Evolutionary conservation across 495 filamentous ascomycete genomes (phyloP), one percentile per base, ranked within the genome.

Genomic region (Penicillium ucsense): DNA sequence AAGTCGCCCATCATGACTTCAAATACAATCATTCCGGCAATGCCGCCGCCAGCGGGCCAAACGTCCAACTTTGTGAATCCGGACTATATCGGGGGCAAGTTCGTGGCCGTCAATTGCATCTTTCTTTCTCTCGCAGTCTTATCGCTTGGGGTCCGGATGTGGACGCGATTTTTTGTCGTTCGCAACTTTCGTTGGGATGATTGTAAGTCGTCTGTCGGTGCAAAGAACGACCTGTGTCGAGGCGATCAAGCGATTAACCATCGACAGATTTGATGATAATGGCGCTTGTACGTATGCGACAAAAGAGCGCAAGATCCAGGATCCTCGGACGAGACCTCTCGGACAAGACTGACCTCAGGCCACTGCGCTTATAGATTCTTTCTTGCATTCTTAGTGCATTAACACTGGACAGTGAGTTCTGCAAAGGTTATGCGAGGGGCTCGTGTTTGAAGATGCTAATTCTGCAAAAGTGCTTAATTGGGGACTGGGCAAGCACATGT

Each of bases 131-230:
- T 72, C 6, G 60, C 63, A 10, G 50, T 62, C 0, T 35, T 60
- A 37, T 54, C 61, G 6, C 39, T 71, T n/a, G 45, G 42, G 7
- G 47, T 72, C 12, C 52, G 70, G 8, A 55, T 57, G 37, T 74
- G 63, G 59, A 69, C 68, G 6, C 54, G 63, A 6, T 9, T 62
- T 4, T 63, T 61, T 32, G 52, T 70, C 29, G 60, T 65, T 53
- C 62, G 61, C 11, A 59, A 54, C 39, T 65, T 70, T 43, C 55
- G 59, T 7, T 61, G 50, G 53, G 68, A 71, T 57, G 70, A 72
- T 49, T 66, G 70, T 69, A 43, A 46, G 66, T 61, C 10, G 20
- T 20, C 20, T 20, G 20, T 20, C 20, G 20, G 20, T 20, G 20
- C 20, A 3, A 37, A 35, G 31, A 6, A 12, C 6, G 29, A 8